These are phyloP conservation scores for Heliamphora pulchella DNA, from an alignment of 179 eudicot species.

Conservation along the genomic window DNA sequence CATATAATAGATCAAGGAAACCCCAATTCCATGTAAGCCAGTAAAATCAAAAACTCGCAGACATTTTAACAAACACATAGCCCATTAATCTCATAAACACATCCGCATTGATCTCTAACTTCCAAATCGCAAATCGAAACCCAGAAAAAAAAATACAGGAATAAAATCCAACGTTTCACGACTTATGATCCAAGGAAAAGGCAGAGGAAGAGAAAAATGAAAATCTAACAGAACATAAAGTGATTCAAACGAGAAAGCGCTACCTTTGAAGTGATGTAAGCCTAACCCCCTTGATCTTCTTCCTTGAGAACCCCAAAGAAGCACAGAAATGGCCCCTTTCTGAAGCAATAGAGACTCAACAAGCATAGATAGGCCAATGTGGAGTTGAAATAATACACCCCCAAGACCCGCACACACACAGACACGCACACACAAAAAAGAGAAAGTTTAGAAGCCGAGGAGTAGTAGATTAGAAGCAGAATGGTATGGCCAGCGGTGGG, in stretches of 20 bases:
- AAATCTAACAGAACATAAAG: background rate
- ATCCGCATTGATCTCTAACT: slow-evolving; percentile 4
- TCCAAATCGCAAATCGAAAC: slow-evolving; percentile 24
- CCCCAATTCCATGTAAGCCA: background rate
- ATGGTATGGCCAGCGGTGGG: slow-evolving; percentile 22
- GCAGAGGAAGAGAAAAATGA: slow-evolving; percentile 3
- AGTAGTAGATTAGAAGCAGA: slow-evolving; percentile 43
- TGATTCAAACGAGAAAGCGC: slow-evolving; percentile 14
- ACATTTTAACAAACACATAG: slow-evolving; percentile 11
- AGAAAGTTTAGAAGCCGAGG: slow-evolving; percentile 20
- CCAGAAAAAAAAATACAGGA: slow-evolving; percentile 4
- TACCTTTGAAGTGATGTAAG: slow-evolving; percentile 31
- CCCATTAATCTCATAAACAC: too few species aligned
- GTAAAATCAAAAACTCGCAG: background rate
- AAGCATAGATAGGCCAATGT: slow-evolving; percentile 44
- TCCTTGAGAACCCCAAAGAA: slow-evolving; percentile 38
- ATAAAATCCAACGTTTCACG: slow-evolving; percentile 25
- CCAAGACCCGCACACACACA: background rate
- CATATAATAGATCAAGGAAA: background rate
- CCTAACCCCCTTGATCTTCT: slow-evolving; percentile 48
- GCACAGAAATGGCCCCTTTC: slow-evolving; percentile 26
- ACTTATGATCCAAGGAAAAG: slow-evolving; percentile 28
- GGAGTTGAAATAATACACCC: slow-evolving; percentile 26
- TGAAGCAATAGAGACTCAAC: slow-evolving; percentile 27
- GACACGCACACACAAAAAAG: slow-evolving; percentile 14